Percentiles rank a stretch among this genome's conserved stretches.
Conservation (phyloP, 176 grass and related monocot species). For the Poa pratensis region DNA sequence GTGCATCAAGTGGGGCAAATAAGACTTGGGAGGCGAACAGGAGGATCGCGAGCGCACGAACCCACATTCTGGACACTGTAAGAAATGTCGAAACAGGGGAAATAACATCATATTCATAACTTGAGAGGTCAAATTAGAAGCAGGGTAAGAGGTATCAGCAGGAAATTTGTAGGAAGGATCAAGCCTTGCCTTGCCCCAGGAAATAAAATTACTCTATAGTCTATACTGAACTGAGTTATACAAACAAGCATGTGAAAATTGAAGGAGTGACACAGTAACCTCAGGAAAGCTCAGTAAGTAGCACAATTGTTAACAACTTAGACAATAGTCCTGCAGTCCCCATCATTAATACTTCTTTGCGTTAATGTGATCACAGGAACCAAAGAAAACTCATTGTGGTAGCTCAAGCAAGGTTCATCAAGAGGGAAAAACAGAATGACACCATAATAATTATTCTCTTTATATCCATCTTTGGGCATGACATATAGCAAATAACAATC, state of each 20-base stretch:
- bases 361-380: not conserved
- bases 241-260: not conserved
- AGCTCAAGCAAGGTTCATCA: not conserved
- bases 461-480: not conserved
- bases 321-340: not conserved
- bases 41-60: not conserved
- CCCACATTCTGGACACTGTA: not conserved
- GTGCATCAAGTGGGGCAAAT: not conserved
- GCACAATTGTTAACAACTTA: not conserved
- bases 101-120: conserved; percentile 1
- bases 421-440: not conserved
- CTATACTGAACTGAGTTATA: not conserved
- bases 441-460: not conserved
- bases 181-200: not conserved
- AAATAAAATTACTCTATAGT: not conserved
- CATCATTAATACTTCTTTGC: not conserved
- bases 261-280: not conserved
- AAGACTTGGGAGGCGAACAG: not conserved
- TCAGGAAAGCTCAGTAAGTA: not conserved
- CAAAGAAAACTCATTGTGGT: not conserved
- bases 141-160: not conserved
- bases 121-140: not conserved
- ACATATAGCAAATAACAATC: not conserved
- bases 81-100: not conserved
- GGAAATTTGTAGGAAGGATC: not conserved